Base-by-base conservation (phyloP, 2,329 filamentous ascomycete species). In the Orbilia ellipsospora region DNA sequence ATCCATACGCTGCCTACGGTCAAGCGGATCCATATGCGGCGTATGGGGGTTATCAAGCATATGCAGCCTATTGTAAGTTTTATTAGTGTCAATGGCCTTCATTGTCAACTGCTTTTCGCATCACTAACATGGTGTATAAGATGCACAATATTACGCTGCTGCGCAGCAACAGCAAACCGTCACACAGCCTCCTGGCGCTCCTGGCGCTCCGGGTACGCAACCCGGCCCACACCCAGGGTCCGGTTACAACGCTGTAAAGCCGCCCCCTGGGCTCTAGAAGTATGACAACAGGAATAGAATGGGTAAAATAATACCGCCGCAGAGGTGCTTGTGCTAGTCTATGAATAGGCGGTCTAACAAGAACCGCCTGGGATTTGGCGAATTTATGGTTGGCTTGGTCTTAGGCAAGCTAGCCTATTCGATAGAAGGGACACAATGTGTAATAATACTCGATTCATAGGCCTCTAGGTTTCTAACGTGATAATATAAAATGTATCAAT, bases 1-100 rank as follows among this genome's bases (percentile, higher is more conserved):
- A 75, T 23, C 72, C 72, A 18, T 75, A 75, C 20, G 18, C 72
- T 12, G 72, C 72, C 80, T 96, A 96, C 81, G 84, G 83, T 54
- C 85, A 86, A 65, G 85, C 87, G 77, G 93, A 97, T 80, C 94
- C 94, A 0, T 97, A 97, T 82, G 93, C 93, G 50, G 89, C 92
- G 7, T 97, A 95, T 79, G 94, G 94, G 77, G 94, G 94, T 65
- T 97, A 95, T 82, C 88, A 90, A 79, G 91, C 90, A 84, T 92
- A 87, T 76, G 81, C 86, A 55, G 84, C 85, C 31, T 86, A 86
- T 80, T 86, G 85, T 79, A 63, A 78, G 78, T 56, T 26, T 12
- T 7, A 18, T 55, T 36, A 10, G 26, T 48, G 36, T 59, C n/a
- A 1, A 36, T 40, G 44, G 15, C 18, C 7, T 48, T 26, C 13